Conservation (phyloP, 164 flowering plant genomes). For the Chimonanthus salicifolius region DNA sequence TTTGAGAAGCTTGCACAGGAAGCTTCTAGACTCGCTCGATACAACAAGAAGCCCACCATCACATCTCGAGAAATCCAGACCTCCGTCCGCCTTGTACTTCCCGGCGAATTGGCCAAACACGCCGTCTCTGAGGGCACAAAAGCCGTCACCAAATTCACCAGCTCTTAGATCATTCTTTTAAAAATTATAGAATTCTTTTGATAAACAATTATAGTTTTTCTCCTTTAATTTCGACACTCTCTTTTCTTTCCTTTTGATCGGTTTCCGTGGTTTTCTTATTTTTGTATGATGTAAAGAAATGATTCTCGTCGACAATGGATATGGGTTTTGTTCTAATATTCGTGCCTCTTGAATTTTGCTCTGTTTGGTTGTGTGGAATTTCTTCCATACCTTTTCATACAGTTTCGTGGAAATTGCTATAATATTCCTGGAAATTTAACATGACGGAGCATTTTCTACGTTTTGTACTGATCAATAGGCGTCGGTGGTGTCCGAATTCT, state of each 20-base stretch:
- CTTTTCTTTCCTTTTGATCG: background rate
- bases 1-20: conserved; percentile 46
- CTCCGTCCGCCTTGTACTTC: conserved; percentile 42
- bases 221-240: background rate
- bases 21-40: conserved; percentile 35
- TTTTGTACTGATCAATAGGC: too few species aligned
- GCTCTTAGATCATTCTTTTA: conserved; percentile 16
- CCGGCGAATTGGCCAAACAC: conserved; percentile 51
- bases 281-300: too few species aligned
- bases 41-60: conserved; percentile 35
- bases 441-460: too few species aligned
- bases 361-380: too few species aligned
- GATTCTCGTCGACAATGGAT: too few species aligned
- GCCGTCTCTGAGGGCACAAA: conserved; percentile 53
- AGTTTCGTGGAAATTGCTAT: too few species aligned
- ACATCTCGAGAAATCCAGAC: conserved; percentile 48
- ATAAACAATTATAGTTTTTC: background rate
- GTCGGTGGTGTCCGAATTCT: too few species aligned
- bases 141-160: conserved; percentile 48
- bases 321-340: too few species aligned
- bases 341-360: too few species aligned
- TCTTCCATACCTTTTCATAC: too few species aligned
- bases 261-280: too few species aligned
- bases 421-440: too few species aligned
- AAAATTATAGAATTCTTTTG: background rate